Evolutionary conservation across 2,329 filamentous ascomycete species (phyloP).

Genomic region (Nemania abortiva): DNA sequence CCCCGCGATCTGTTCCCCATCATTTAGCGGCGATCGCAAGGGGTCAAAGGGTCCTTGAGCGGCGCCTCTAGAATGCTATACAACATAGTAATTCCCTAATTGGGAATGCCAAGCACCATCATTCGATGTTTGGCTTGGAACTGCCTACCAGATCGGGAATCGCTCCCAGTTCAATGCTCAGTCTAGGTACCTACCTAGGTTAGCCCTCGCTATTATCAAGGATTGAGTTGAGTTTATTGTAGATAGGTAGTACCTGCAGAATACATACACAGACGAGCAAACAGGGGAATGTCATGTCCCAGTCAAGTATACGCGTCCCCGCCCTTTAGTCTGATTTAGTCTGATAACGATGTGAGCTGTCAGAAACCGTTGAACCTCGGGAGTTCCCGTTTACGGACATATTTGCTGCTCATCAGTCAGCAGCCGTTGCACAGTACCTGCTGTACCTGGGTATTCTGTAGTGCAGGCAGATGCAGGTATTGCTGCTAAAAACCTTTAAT

Average conservation of each 20-base stretch:
- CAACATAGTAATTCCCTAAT: conserved; percentile 14
- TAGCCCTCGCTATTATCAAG: neutral
- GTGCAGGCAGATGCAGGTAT: neutral
- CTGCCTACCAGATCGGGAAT: conserved; percentile 22
- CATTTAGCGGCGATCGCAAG: conserved; percentile 24
- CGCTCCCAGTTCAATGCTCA: neutral
- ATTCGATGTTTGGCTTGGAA: conserved; percentile 1
- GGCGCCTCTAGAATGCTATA: conserved; percentile 3
- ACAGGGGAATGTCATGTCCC: neutral
- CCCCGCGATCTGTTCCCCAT: conserved; percentile 33
- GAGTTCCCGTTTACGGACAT: too few species aligned
- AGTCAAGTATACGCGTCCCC: neutral
- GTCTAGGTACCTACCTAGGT: neutral
- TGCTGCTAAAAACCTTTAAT: neutral
- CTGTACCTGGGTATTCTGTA: neutral
- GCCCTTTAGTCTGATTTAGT: neutral
- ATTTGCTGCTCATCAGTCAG: too few species aligned
- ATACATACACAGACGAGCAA: neutral
- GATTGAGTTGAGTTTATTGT: conserved; percentile 1
- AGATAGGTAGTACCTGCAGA: neutral
- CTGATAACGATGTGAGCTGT: neutral
- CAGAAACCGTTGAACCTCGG: neutral
- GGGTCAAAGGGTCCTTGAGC: conserved; percentile 5
- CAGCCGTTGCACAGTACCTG: too few species aligned
- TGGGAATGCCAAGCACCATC: conserved; percentile 22